Base-by-base conservation (phyloP, 805 yeast species). In the Lachancea mirantina region DNA sequence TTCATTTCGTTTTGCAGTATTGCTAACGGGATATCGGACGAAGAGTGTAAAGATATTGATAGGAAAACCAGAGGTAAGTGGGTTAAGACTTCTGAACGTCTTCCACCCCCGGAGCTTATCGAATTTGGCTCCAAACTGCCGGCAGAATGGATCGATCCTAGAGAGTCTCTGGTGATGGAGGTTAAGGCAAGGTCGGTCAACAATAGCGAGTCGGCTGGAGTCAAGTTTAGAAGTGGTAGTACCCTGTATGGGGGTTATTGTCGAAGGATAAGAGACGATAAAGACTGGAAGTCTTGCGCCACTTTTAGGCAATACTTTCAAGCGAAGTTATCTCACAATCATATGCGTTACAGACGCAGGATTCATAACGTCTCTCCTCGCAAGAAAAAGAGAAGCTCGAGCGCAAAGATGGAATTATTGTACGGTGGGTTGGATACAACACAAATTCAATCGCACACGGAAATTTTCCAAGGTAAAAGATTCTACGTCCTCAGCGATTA, bases 161-260 rank as follows among this genome's bases (percentile, higher is more conserved):
- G 65, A 23, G 74, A 82, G 18, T 81, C 94, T 1, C 49, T 88
- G 3, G 89, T 89, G 0, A 47, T 89, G 6, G 95, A 87, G 50
- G 74, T 88, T 11, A 85, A 82, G 49, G 94, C 95, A 0, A 64
- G 95, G 26, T 76, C 87, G 3, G 64, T 85, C 5, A 77, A 75
- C 38, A 53, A 62, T 8, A 62, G 71, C 2, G 62, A 61, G 8
- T 56, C 70, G 0, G 51, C 55, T 2, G 62, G 57, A 11, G 55
- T 49, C 8, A 64, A 65, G 2, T 87, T 74, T 45, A 76, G 76
- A 2, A 73, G 76, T 0, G 83, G 78, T 0, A 65, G 78, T 5
- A 84, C 96, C 0, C 60, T 89, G 11, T 72, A 84, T 41, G 81
- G 84, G 46, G 83, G 92, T 0, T 77, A 84, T 51, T 79, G 87